Evolutionary conservation across 257 asterid genomes (phyloP), one percentile per base, ranked within the genome.

Genomic region (Solanum raphanifolium): DNA sequence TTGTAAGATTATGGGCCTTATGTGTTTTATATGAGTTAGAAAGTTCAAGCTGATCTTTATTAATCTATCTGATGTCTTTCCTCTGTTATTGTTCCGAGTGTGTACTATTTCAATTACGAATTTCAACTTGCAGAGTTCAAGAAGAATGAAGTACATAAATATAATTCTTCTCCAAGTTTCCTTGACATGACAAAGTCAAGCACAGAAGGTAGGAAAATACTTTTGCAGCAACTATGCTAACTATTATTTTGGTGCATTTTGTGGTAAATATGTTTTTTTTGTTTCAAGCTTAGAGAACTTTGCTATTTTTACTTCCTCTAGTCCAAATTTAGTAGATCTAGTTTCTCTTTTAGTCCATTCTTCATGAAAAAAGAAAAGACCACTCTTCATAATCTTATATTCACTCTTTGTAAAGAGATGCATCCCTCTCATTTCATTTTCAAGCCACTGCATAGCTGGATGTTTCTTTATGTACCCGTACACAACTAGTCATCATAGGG

Each of bases 111-210:
- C 69, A 29, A 2, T 48, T 20, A 48, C 31, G 1, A 81, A 81
- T 46, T 81, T 82, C 55, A 89, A 76, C 86, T 91, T 89, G 90
- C 95, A 97, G 99, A 94, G 86, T 97, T 93, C 93, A 95, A 93
- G 94, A 94, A 90, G 90, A 90, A 90, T 88, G 95, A 93, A 90
- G 87, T 81, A 83, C 90, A 87, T 89, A 95, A 92, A 90, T 90
- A 88, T 87, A 89, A 89, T 86, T 88, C 95, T 90, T 93, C 97
- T 72, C 94, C 95, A 81, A 90, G 88, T 87, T 92, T 87, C 88
- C 79, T 87, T 90, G 95, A 92, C 88, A 87, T 66, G 84, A 90
- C 86, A 87, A 90, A 91, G 83, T 82, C 93, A 86, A 90, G 87
- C 86, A 91, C 90, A 88, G 84, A 87, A 90, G 95, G 98, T 95